These are phyloP conservation scores for Aspergillus oerlinghausenensis DNA, from an alignment of 2,329 filamentous ascomycete species.

Conservation along the genomic window DNA sequence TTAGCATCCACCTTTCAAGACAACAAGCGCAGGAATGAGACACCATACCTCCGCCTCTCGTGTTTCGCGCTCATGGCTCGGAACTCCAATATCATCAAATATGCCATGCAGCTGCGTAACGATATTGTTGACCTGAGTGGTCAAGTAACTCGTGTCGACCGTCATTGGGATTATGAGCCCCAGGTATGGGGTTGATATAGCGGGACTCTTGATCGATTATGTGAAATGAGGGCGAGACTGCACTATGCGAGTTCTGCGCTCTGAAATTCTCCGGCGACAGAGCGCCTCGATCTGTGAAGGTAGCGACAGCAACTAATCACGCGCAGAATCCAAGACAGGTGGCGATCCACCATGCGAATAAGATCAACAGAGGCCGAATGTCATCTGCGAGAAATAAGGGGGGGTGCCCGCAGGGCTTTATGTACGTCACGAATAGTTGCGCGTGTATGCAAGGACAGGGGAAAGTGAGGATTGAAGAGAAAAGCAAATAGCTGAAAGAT, in stretches of 20 bases:
- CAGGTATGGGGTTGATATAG: slow-evolving; percentile 1
- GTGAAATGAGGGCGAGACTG: slow-evolving; percentile 3
- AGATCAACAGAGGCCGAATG: slow-evolving; percentile 15
- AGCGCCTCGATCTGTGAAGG: slow-evolving; percentile 11
- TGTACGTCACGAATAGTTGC: slow-evolving; percentile 11
- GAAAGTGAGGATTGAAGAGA: neutral
- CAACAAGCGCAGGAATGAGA: neutral
- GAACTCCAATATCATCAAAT: slow-evolving; percentile 97
- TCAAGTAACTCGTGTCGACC: slow-evolving; percentile 90
- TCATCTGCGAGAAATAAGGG: slow-evolving; percentile 14
- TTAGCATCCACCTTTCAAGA: slow-evolving; percentile 9
- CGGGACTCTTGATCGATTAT: neutral
- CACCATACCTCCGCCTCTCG: slow-evolving; percentile 77
- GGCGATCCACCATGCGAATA: slow-evolving; percentile 11
- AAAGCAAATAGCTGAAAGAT: neutral
- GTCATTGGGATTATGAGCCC: slow-evolving; percentile 27
- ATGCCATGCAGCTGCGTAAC: slow-evolving; percentile 88
- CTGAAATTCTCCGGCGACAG: slow-evolving; percentile 8
- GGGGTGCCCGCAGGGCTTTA: slow-evolving; percentile 17
- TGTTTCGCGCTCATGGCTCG: slow-evolving; percentile 82
- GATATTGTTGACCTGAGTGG: slow-evolving; percentile 91
- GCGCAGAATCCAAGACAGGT: slow-evolving; percentile 9
- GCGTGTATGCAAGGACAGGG: slow-evolving; percentile 17
- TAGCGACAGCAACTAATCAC: neutral
- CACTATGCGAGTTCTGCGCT: slow-evolving; percentile 8